Conservation (phyloP, 495 filamentous ascomycete species). For the Penicillium salamii region DNA sequence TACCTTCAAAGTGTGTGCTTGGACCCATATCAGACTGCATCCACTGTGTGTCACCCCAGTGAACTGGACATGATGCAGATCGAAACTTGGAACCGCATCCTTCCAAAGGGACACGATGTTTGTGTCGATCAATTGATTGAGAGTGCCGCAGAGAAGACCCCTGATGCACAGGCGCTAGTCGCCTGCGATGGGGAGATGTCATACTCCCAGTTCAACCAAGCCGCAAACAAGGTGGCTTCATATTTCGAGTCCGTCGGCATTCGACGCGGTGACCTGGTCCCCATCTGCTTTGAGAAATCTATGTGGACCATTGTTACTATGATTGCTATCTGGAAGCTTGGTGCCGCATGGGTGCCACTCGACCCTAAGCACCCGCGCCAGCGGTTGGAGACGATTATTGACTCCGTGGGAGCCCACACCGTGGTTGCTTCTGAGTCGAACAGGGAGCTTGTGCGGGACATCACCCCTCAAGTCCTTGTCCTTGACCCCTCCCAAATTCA, state of each 20-base stretch:
- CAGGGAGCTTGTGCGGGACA: slow-evolving; percentile 8
- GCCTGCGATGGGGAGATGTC: slow-evolving; percentile 38
- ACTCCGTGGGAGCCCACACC: slow-evolving; percentile 18
- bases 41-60: slow-evolving; percentile 10
- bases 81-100: slow-evolving; percentile 19
- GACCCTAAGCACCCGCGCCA: slow-evolving; percentile 36
- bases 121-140: slow-evolving; percentile 28
- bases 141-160: slow-evolving; percentile 9
- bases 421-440: slow-evolving; percentile 21
- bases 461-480: slow-evolving; percentile 4
- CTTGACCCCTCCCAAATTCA: slow-evolving; percentile 11
- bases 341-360: slow-evolving; percentile 41
- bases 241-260: slow-evolving; percentile 25
- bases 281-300: slow-evolving; percentile 32
- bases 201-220: slow-evolving; percentile 30
- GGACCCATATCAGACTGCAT: slow-evolving; percentile 7
- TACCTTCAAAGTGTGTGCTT: slow-evolving; percentile 23
- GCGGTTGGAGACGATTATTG: slow-evolving; percentile 32
- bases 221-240: slow-evolving; percentile 22
- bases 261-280: slow-evolving; percentile 24
- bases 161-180: slow-evolving; percentile 25
- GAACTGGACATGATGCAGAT: slow-evolving; percentile 17
- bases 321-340: slow-evolving; percentile 46
- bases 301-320: slow-evolving; percentile 42
- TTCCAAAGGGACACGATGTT: slow-evolving; percentile 11